Conservation (phyloP, 495 filamentous ascomycete species). For the Talaromyces wortmannii region DNA sequence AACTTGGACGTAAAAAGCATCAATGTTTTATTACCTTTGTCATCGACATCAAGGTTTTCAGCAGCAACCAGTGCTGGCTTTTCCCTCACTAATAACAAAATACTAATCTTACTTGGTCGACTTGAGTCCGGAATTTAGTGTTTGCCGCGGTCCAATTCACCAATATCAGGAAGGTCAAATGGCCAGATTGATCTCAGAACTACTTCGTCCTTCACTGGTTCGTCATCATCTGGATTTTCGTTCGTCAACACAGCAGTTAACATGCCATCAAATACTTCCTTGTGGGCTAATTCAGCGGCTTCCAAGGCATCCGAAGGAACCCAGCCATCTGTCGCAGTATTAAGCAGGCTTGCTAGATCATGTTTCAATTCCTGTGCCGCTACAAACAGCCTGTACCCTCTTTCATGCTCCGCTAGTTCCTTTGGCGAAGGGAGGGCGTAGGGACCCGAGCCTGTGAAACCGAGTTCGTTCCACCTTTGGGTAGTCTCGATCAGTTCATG, state of each 20-base stretch:
- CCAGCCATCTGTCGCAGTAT: conserved; percentile 32
- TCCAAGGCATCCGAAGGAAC: conserved; percentile 28
- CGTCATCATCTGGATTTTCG: conserved; percentile 17
- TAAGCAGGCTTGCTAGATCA: conserved; percentile 21
- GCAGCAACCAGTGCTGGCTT: no score
- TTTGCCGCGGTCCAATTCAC: not conserved
- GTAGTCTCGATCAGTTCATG: conserved; percentile 33
- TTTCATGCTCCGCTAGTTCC: conserved; percentile 22
- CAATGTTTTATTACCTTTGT: no score
- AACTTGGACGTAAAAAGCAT: no score
- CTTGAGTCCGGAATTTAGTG: not conserved
- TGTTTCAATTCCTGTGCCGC: conserved; percentile 23
- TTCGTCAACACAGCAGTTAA: conserved; percentile 23
- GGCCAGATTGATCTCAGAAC: conserved; percentile 29
- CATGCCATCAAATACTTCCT: conserved; percentile 24
- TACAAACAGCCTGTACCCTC: conserved; percentile 27
- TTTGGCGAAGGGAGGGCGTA: conserved; percentile 23
- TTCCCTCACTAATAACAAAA: no score
- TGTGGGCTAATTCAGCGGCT: conserved; percentile 20
- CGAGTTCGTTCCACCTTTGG: conserved; percentile 28
- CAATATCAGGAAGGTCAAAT: conserved; percentile 17
- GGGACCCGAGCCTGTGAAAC: conserved; percentile 27
- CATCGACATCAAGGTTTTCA: no score
- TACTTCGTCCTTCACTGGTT: conserved; percentile 24
- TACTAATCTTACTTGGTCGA: not conserved